Conservation (phyloP, 2,329 filamentous ascomycete genomes). For the Exutisphaerella laricina region DNA sequence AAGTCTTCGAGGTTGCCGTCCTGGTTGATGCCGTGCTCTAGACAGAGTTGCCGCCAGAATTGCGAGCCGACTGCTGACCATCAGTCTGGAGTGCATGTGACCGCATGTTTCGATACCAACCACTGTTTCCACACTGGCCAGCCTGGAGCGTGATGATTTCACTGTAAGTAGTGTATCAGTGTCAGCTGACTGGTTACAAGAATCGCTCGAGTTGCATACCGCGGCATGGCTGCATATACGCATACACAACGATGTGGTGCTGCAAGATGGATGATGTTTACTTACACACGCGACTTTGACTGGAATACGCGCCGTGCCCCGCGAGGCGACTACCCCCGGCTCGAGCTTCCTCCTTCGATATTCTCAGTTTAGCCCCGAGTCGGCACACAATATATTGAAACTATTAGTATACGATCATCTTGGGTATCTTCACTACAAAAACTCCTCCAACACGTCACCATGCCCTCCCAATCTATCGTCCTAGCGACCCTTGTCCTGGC, state of each 20-base stretch:
- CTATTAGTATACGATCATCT: no score
- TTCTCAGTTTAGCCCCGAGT: no score
- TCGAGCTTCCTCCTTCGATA: not conserved
- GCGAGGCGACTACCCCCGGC: not conserved
- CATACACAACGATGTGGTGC: not conserved
- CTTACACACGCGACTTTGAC: not conserved
- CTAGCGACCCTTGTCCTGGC: not conserved
- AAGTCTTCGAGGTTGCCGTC: constrained; percentile 97
- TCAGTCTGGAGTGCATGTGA: constrained; percentile 7
- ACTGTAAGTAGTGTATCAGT: constrained; percentile 44
- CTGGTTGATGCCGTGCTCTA: constrained; percentile 95
- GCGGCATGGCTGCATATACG: not conserved
- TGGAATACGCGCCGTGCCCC: not conserved
- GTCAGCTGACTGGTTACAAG: not conserved
- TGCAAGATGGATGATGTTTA: no score
- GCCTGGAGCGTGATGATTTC: constrained; percentile 99
- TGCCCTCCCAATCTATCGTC: not conserved
- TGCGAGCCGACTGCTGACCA: constrained; percentile 72
- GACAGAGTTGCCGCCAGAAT: constrained; percentile 98
- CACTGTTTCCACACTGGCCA: constrained; percentile 98
- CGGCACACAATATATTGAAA: no score
- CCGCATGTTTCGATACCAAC: constrained; percentile 52
- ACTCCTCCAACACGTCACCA: not conserved
- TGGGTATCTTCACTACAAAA: not conserved
- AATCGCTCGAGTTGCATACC: no score